Evolutionary conservation across 2,329 filamentous ascomycete genomes (phyloP), one percentile per base, ranked within the genome.

Genomic region (Stagonosporopsis cucurbitacearum): DNA sequence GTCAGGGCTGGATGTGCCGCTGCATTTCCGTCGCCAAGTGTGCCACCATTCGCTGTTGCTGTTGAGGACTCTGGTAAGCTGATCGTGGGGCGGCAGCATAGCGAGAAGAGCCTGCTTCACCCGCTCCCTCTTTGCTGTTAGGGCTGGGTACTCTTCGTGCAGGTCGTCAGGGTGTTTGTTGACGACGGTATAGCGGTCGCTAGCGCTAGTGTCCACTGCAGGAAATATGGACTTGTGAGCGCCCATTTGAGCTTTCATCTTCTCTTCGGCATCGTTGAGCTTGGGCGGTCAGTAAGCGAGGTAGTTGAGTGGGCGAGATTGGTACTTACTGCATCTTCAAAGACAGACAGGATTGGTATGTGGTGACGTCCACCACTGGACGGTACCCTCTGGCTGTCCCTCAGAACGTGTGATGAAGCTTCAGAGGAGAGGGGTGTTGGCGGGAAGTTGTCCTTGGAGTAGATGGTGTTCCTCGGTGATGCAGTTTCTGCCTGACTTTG

Each of bases 1-100:
- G 67, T 67, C 68, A 13, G 71, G 70, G 26, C 73, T 69, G 15
- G 73, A 71, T 12, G 80, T 78, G 11, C 77, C 79, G 50, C 73
- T 75, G 40, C 74, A 75, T 53, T 79, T 79, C 50, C 72, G 69
- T 28, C 75, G 72, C 71, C 75, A 79, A 22, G 75, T 75, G 37
- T 68, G 61, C 77, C 78, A 80, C 77, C 76, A 79, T 12, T 72
- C 70, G 23, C 72, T 68, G 48, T 78, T 77, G 28, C 59, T 69
- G 37, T 68, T 71, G 12, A 77, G 49, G 13, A 74, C 64, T 23
- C 66, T 68, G 22, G 64, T 64, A 17, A 76, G 68, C 50, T 74
- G 64, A 6, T 75, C 68, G 33, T 68, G 70, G 1, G 73, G 58
- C 15, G 75, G 75, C 7, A 78, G 65, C 51, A 69, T 64, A 6